Conservation (phyloP, 1,284 basidiomycete genomes). For the Puccinia novopanici region DNA sequence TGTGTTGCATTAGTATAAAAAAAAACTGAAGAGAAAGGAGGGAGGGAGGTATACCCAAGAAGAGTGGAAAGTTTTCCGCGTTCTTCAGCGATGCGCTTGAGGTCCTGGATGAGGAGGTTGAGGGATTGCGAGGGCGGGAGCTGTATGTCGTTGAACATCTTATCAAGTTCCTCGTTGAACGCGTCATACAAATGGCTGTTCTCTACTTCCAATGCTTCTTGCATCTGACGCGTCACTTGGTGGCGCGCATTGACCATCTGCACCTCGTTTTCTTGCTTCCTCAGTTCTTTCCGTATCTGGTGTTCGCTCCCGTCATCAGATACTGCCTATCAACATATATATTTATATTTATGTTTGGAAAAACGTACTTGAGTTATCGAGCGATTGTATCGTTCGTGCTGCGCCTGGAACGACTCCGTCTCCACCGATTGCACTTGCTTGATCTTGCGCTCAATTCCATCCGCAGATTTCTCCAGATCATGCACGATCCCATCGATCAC, state of each 20-base stretch:
- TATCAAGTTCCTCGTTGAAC: slow-evolving; percentile 49
- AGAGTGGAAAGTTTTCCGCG: slow-evolving; percentile 13
- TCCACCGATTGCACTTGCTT: slow-evolving; percentile 4
- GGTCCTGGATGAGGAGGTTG: slow-evolving; percentile 25
- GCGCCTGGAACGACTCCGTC: background rate
- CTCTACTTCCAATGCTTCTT: slow-evolving; percentile 19
- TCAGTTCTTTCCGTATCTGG: background rate
- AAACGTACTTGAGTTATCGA: background rate
- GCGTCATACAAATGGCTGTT: slow-evolving; percentile 47
- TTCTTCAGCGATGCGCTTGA: slow-evolving; percentile 29
- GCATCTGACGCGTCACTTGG: background rate
- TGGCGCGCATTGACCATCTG: background rate
- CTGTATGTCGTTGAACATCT: slow-evolving; percentile 49
- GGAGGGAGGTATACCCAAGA: slow-evolving; percentile 31
- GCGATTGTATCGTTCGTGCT: background rate
- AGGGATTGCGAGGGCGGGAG: slow-evolving; percentile 29
- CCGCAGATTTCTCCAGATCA: background rate
- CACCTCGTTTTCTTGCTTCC: background rate
- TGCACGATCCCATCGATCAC: background rate
- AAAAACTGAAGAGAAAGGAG: slow-evolving; percentile 10
- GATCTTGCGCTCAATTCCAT: slow-evolving; percentile 21
- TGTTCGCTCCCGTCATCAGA: background rate
- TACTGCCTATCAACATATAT: too few species aligned
- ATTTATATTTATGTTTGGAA: too few species aligned
- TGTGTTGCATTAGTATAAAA: too few species aligned